Conservation (phyloP, 768 basidiomycete genomes). For the Paxillus ammoniavirescens region DNA sequence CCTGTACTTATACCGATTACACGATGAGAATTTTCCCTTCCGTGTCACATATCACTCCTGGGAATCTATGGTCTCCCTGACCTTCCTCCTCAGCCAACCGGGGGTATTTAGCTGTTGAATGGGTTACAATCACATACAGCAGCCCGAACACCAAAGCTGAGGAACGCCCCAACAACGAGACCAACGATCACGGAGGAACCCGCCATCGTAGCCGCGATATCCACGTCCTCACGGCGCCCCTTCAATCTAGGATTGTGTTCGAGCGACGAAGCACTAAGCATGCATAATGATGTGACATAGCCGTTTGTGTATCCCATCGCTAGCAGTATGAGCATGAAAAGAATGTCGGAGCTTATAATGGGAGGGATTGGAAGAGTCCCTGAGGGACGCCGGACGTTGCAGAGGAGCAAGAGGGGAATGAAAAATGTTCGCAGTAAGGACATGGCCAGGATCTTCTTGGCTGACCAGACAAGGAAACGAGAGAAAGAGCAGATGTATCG, state of each 20-base stretch:
- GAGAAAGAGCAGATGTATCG: slow-evolving; percentile 69
- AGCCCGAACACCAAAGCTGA: slow-evolving; percentile 77
- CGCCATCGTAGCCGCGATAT: slow-evolving; percentile 79
- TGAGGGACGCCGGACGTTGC: slow-evolving; percentile 67
- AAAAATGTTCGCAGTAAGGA: slow-evolving; percentile 76
- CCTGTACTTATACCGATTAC: not conserved
- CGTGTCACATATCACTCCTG: too few relatives aligned
- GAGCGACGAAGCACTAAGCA: slow-evolving; percentile 82
- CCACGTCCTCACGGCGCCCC: slow-evolving; percentile 73
- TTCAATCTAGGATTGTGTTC: slow-evolving; percentile 74
- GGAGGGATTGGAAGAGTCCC: slow-evolving; percentile 23
- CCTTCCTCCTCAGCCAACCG: too few relatives aligned
- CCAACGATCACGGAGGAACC: slow-evolving; percentile 80
- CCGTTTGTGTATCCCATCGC: slow-evolving; percentile 80
- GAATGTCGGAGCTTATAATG: slow-evolving; percentile 70
- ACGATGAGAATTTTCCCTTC: not conserved
- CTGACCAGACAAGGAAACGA: slow-evolving; percentile 65
- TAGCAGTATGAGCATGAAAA: slow-evolving; percentile 74
- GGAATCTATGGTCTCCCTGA: too few relatives aligned
- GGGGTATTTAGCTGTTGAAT: slow-evolving; percentile 36
- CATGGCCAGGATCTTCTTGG: slow-evolving; percentile 55
- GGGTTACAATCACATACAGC: slow-evolving; percentile 73
- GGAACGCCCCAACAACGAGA: slow-evolving; percentile 69
- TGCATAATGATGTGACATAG: slow-evolving; percentile 71
- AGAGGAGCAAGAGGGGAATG: slow-evolving; percentile 84